Conservation (phyloP, 177 flowering plant species). For the Vitis hybrid region DNA sequence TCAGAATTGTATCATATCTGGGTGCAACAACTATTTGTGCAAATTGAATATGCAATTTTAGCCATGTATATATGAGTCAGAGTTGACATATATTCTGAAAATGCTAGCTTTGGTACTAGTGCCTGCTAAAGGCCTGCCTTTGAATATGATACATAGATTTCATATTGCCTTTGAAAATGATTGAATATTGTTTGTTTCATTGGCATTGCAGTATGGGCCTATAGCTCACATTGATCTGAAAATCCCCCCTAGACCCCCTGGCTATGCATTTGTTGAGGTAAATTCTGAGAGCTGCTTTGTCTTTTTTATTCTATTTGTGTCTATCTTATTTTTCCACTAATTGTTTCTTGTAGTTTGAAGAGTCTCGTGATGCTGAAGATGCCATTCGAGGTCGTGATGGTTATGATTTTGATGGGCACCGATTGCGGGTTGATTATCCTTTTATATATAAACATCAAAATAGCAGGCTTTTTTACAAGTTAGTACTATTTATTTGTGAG, state of each 20-base stretch:
- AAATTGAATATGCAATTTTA: too few species aligned
- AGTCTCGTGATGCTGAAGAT: conserved; percentile 95
- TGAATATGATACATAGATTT: too few species aligned
- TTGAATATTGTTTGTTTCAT: neutral
- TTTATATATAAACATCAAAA: neutral
- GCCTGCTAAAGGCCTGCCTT: too few species aligned
- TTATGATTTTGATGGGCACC: conserved; percentile 90
- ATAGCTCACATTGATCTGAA: conserved; percentile 89
- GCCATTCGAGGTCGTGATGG: conserved; percentile 99
- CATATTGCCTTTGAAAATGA: too few species aligned
- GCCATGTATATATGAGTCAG: too few species aligned
- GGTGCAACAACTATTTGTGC: too few species aligned
- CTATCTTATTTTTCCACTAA: neutral
- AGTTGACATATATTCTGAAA: too few species aligned
- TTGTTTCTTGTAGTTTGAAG: conserved; percentile 68
- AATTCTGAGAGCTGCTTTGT: neutral
- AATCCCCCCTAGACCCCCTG: conserved; percentile 98
- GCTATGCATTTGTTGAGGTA: conserved; percentile 83
- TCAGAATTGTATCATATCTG: too few species aligned
- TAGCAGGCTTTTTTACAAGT: neutral
- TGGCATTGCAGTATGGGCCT: conserved; percentile 84
- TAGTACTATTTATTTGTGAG: neutral
- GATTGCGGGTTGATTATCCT: conserved; percentile 61
- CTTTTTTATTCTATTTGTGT: neutral
- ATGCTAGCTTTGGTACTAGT: too few species aligned